Percentiles rank a stretch among this genome's conserved stretches.
These are phyloP conservation scores for Venturia asperata DNA, from an alignment of 2,329 filamentous ascomycete species.

Conservation along the genomic window DNA sequence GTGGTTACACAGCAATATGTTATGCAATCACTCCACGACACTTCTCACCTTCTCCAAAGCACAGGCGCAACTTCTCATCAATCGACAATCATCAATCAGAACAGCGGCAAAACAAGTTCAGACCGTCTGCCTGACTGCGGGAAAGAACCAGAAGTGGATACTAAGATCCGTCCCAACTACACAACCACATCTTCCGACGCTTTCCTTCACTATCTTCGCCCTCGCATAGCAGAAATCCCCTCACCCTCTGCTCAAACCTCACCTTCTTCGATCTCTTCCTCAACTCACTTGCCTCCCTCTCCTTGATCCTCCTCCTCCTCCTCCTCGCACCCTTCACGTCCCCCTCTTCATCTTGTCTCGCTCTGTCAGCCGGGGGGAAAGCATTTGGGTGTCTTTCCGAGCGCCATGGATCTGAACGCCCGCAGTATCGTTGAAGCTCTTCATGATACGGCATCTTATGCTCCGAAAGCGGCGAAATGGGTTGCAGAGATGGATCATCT, in stretches of 20 bases:
- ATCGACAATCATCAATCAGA: too few species aligned
- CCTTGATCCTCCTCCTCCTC: background rate
- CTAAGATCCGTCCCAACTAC: too few species aligned
- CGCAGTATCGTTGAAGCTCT: background rate
- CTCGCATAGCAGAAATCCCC: background rate
- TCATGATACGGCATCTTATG: background rate
- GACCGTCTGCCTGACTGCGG: too few species aligned
- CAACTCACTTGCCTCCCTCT: background rate
- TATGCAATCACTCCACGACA: too few species aligned
- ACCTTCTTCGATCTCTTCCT: background rate
- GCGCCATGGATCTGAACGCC: background rate
- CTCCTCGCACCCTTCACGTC: background rate
- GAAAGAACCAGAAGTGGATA: too few species aligned
- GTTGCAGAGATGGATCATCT: background rate
- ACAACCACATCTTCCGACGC: background rate
- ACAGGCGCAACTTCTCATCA: too few species aligned
- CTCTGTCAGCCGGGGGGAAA: background rate
- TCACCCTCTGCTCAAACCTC: background rate
- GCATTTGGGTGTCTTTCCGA: background rate
- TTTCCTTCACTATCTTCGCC: background rate
- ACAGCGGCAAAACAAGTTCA: too few species aligned
- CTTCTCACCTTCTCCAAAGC: too few species aligned
- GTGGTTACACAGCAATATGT: too few species aligned
- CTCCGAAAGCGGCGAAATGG: too few species aligned
- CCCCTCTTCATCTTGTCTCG: background rate